phyloP scores from a whole-genome alignment of 1,139 yeast genomes.

The Yamadazyma sp. region DNA sequence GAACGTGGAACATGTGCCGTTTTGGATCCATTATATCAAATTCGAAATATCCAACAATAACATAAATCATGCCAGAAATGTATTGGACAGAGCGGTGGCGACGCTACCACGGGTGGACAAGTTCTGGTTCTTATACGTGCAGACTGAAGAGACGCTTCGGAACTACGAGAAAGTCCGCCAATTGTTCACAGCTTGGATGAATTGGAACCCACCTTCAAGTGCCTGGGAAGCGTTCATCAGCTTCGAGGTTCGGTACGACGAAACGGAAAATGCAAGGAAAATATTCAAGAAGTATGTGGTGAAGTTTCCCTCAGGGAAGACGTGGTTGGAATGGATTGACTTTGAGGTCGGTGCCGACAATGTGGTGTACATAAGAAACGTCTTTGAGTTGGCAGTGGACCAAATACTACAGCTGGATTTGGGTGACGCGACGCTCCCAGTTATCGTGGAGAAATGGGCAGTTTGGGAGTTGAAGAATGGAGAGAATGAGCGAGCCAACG shows the following conservation, averaged over 20 bases:
- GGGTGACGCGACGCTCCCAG: slow-evolving; percentile 25
- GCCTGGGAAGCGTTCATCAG: slow-evolving; percentile 79
- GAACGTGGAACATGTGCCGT: slow-evolving; percentile 68
- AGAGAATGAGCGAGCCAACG: slow-evolving; percentile 67
- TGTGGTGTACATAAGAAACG: slow-evolving; percentile 45
- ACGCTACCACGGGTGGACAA: slow-evolving; percentile 78
- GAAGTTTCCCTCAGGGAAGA: slow-evolving; percentile 50
- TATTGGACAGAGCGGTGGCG: slow-evolving; percentile 76
- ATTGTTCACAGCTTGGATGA: slow-evolving; percentile 78
- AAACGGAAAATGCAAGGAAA: slow-evolving; percentile 55
- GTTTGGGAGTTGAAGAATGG: slow-evolving; percentile 66
- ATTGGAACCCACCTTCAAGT: slow-evolving; percentile 63
- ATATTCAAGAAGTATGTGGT: slow-evolving; percentile 58
- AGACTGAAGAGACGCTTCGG: slow-evolving; percentile 77
- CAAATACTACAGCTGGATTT: slow-evolving; percentile 30
- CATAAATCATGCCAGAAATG: slow-evolving; percentile 84
- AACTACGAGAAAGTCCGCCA: slow-evolving; percentile 62
- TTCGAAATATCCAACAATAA: slow-evolving; percentile 71
- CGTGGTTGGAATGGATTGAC: slow-evolving; percentile 59
- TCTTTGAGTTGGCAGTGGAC: slow-evolving; percentile 70
- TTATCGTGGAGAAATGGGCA: slow-evolving; percentile 54
- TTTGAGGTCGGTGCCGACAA: slow-evolving; percentile 26
- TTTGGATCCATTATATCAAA: slow-evolving; percentile 86
- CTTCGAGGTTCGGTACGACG: slow-evolving; percentile 69
- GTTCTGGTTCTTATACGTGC: slow-evolving; percentile 81